Evolutionary conservation across 2,329 filamentous ascomycete genomes (phyloP), one percentile per base, ranked within the genome.

Genomic region (Tetracladium maxilliforme): DNA sequence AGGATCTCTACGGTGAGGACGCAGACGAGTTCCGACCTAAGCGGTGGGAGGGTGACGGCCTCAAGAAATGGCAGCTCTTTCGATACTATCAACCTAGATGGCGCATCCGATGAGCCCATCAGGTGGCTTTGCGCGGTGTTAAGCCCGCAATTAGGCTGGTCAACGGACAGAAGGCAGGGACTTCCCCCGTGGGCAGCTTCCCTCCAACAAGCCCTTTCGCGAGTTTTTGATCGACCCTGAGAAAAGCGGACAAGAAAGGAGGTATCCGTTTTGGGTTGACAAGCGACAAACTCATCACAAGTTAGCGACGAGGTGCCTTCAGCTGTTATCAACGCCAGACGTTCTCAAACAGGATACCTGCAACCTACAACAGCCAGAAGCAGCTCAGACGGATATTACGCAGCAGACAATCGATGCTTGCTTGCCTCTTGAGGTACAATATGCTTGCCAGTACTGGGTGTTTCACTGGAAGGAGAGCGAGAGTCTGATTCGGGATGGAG

Each of bases 371-470:
- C n/a, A 18, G 10, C 44, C 42, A 19, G 44, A 42, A 15, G 43
- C 19, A 16, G 22, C 22, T 17, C 37, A 34, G 20, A 32, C 31
- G 5, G 33, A 40, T 8, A 30, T 51, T 8, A 29, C 39, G 14
- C 23, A 23, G 8, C 14, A 32, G 14, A 31, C 22, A 19, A 37
- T 48, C 16, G 36, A 36, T 16, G 29, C 19, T 21, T 35, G 7
- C 32, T 31, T 45, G 14, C 37, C 47, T 6, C 13, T 37, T 6
- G 40, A 47, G 9, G 15, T 54, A 7, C 37, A 43, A 27, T 61
- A 60, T 39, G 51, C 49, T 10, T 55, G 47, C 32, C 38, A 36
- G 3, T 52, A 55, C 31, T 59, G 50, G 52, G 35, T 41, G 2
- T 29, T 44, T n/a, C 52, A 57, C 26, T 27, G 40, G 8, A 29